Evolutionary conservation across 2,329 filamentous ascomycete genomes (phyloP), one percentile per base, ranked within the genome.

Genomic region (Aspergillus sclerotialis): DNA sequence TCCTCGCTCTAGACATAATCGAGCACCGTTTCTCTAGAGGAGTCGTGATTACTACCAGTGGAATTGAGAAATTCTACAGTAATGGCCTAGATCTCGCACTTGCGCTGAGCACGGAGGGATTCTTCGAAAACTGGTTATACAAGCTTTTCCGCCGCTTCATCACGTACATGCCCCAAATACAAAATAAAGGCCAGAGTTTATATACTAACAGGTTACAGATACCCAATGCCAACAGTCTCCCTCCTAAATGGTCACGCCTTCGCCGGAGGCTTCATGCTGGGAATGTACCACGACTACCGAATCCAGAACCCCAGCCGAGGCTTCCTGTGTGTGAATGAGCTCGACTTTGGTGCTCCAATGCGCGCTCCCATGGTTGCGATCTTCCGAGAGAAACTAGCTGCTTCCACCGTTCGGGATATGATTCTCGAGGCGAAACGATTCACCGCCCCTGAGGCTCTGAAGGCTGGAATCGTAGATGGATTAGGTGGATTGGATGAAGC

Each of bases 281-380:
- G 83, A 38, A 84, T 87, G 75, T 78, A 83, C 62, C 84, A 89
- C 61, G 84, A 90, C 64, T 92, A 92, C 65, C 76, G 86, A 17
- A 70, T 92, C 46, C 83, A 85, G 66, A 82, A 82, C 52, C 74
- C 80, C 1, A 53, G 69, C 2, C 69, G 73, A 13, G 86, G 85
- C n/a, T 89, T 78, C 61, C 59, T 84, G 25, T 90, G 85, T 61
- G 65, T 92, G 46, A 90, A 90, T 60, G 85, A 92, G 64, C 69
- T 92, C 10, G 79, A 88, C 45, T 82, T 92, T 42, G 84, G 85
- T 33, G 80, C 81, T 1, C 76, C 81, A n/a, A 72, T 92, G 23
- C 75, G 79, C 45, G 72, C 84, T 3, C 71, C 83, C 39, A 88
- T 93, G 83, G 75, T 74, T 35, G 68, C 70, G 31, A 75, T 92